Conservation (phyloP, 164 flowering plant species). For the Magnolia officinalis region DNA sequence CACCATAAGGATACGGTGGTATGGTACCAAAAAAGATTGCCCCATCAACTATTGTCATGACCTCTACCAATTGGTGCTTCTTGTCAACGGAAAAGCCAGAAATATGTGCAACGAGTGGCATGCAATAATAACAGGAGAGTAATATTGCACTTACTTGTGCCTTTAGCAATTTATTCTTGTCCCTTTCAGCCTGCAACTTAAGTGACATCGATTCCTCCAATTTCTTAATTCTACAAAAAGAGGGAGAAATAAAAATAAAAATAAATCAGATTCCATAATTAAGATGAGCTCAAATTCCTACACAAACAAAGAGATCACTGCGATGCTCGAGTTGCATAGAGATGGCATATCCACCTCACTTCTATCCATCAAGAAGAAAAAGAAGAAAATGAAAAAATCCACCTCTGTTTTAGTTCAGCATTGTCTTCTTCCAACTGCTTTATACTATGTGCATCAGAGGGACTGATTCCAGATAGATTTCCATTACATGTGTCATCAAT, state of each 20-base stretch:
- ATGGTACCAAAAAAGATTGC: too few relatives aligned
- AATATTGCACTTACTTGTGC: constrained; percentile 32
- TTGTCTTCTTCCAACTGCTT: constrained; percentile 49
- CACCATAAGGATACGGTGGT: too few relatives aligned
- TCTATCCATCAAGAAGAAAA: background rate
- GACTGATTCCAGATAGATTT: constrained; percentile 6
- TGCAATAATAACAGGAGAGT: background rate
- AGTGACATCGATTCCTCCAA: constrained; percentile 31
- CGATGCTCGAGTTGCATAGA: background rate
- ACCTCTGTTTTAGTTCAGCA: constrained; percentile 4
- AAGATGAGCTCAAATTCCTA: background rate
- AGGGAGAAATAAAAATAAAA: background rate
- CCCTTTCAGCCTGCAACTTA: constrained; percentile 46
- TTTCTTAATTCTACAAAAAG: constrained; percentile 36
- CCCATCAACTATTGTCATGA: too few relatives aligned
- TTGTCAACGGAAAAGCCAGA: background rate
- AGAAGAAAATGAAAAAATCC: too few relatives aligned
- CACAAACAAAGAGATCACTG: background rate
- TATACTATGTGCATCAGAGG: constrained; percentile 13
- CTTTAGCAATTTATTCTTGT: constrained; percentile 40
- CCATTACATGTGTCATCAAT: constrained; percentile 8
- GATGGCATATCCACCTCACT: constrained; percentile 10
- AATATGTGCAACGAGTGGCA: background rate
- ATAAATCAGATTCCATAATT: background rate
- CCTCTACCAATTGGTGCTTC: too few relatives aligned